Evolutionary conservation across 2,329 filamentous ascomycete species (phyloP).

Genomic region (Sporothrix sp.): DNA sequence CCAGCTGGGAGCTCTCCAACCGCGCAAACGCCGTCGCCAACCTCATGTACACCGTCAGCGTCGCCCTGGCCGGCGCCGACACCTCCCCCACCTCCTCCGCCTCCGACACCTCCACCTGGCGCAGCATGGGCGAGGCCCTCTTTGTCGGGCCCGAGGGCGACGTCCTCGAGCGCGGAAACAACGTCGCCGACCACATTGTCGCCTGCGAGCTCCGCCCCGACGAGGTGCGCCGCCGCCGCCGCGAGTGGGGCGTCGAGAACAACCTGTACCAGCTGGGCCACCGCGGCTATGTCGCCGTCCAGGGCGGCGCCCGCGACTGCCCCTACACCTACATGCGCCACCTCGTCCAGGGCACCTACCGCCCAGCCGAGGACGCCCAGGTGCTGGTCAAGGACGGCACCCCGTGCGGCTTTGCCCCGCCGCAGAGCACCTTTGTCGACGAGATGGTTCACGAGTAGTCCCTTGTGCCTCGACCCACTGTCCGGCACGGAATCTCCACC

Average conservation of each 20-base stretch:
- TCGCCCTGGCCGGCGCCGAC: conserved; percentile 6
- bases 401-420: not conserved
- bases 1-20: conserved; percentile 10
- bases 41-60: conserved; percentile 11
- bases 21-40: conserved; percentile 5
- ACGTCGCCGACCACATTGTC: conserved; percentile 6
- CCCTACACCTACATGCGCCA: conserved; percentile 10
- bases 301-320: conserved; percentile 6
- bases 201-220: conserved; percentile 6
- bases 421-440: not conserved
- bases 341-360: not conserved
- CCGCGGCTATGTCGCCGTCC: conserved; percentile 7
- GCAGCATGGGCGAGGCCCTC: conserved; percentile 11
- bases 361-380: conserved; percentile 3
- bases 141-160: conserved; percentile 9
- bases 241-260: conserved; percentile 12
- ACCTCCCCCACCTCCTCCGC: no score
- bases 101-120: no score
- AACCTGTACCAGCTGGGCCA: conserved; percentile 11
- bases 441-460: not conserved
- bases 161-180: conserved; percentile 9
- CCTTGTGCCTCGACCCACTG: no score
- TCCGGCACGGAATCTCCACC: no score
- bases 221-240: conserved; percentile 4
- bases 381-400: conserved; percentile 2